phyloP scores from a whole-genome alignment of 768 basidiomycete species.

The Tephrocybe sp. region DNA sequence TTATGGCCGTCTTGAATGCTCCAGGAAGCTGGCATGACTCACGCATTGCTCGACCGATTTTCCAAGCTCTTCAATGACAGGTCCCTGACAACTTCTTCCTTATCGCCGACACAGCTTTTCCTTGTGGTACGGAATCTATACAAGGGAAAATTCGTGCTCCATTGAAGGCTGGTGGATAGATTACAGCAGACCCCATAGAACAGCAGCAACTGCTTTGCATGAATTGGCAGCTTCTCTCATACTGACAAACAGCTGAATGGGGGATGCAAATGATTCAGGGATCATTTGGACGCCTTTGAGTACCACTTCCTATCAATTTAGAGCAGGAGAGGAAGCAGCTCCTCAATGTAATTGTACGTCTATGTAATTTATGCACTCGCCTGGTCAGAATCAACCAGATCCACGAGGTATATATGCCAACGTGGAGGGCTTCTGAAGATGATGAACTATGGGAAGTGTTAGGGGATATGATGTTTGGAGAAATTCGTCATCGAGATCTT shows the following conservation, averaged over 20 bases:
- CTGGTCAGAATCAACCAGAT: slow-evolving; percentile 41
- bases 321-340: too few species aligned
- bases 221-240: slow-evolving; percentile 35
- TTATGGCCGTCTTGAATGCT: slow-evolving; percentile 30
- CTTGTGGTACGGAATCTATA: slow-evolving; percentile 16
- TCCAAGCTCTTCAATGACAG: slow-evolving; percentile 21
- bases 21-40: slow-evolving; percentile 44
- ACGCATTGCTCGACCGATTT: slow-evolving; percentile 29
- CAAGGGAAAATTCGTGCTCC: slow-evolving; percentile 24
- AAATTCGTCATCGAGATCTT: neutral
- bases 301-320: slow-evolving; percentile 42
- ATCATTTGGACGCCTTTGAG: slow-evolving; percentile 40
- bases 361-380: slow-evolving; percentile 31
- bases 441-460: neutral
- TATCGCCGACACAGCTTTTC: slow-evolving; percentile 36
- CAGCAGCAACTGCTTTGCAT: slow-evolving; percentile 1
- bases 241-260: slow-evolving; percentile 51
- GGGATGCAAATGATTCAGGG: slow-evolving; percentile 44
- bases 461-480: neutral
- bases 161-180: slow-evolving; percentile 23
- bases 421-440: slow-evolving; percentile 2
- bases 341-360: slow-evolving; percentile 30
- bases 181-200: slow-evolving; percentile 4
- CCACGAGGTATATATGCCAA: slow-evolving; percentile 22
- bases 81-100: slow-evolving; percentile 30